Evolutionary conservation across 805 yeast species (phyloP).

Genomic region (Blastobotrys americana): DNA sequence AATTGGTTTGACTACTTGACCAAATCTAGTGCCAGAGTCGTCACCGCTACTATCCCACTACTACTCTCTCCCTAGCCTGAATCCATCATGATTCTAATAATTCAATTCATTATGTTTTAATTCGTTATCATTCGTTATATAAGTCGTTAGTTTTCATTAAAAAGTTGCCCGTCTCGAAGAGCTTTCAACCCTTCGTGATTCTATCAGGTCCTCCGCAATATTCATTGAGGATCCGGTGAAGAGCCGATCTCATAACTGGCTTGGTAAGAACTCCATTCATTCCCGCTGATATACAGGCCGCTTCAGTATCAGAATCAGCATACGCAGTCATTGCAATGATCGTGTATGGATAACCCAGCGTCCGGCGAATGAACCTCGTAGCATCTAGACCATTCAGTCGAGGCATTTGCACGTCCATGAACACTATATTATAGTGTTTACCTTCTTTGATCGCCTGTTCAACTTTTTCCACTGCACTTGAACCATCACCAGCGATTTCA

Average conservation of each 20-base stretch:
- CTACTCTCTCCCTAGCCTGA: too few species aligned
- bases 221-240: slow-evolving; percentile 45
- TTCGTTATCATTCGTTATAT: too few species aligned
- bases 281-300: slow-evolving; percentile 71
- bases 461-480: slow-evolving; percentile 71
- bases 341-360: slow-evolving; percentile 56
- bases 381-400: slow-evolving; percentile 83
- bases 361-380: slow-evolving; percentile 61
- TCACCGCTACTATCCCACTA: too few species aligned
- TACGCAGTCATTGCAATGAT: slow-evolving; percentile 93
- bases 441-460: slow-evolving; percentile 35
- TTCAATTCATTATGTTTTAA: too few species aligned
- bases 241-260: slow-evolving; percentile 69
- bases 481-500: slow-evolving; percentile 82
- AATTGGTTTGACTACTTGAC: too few species aligned
- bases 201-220: too few species aligned
- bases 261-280: slow-evolving; percentile 89
- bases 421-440: slow-evolving; percentile 55
- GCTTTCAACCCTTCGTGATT: too few species aligned
- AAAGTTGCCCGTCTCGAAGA: too few species aligned
- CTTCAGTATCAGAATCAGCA: slow-evolving; percentile 86
- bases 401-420: slow-evolving; percentile 99
- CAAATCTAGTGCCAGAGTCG: too few species aligned
- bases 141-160: too few species aligned
- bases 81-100: too few species aligned